Conservation (phyloP, 2,329 filamentous ascomycete species). For the Biscogniauxia marginata region DNA sequence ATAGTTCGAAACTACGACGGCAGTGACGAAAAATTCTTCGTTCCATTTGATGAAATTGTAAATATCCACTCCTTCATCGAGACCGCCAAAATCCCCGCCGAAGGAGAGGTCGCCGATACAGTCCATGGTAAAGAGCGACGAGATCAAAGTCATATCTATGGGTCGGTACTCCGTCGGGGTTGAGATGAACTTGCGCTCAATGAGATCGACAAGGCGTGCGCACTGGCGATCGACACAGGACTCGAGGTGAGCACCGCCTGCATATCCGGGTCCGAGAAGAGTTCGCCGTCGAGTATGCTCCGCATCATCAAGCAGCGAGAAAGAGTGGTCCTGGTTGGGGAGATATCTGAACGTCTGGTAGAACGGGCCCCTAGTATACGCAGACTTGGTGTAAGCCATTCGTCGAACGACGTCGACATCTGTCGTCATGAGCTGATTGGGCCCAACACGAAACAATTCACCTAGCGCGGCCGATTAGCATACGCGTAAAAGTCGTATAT, state of each 20-base stretch:
- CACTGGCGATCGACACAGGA: constrained; percentile 15
- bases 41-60: constrained; percentile 33
- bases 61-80: constrained; percentile 39
- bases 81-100: constrained; percentile 41
- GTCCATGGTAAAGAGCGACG: constrained; percentile 44
- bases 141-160: constrained; percentile 38
- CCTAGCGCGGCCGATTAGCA: constrained; percentile 6
- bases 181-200: constrained; percentile 37
- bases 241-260: constrained; percentile 10
- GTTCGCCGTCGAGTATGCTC: constrained; percentile 18
- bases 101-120: constrained; percentile 44
- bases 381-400: constrained; percentile 17
- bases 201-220: constrained; percentile 33
- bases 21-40: constrained; percentile 28
- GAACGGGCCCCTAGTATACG: constrained; percentile 10
- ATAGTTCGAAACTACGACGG: constrained; percentile 24
- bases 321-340: constrained; percentile 17
- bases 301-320: constrained; percentile 17
- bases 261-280: constrained; percentile 15
- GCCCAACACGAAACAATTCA: constrained; percentile 19
- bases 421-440: constrained; percentile 22
- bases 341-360: constrained; percentile 20
- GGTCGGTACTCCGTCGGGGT: constrained; percentile 19
- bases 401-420: constrained; percentile 18
- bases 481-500: background rate